These are phyloP conservation scores for Streptanthus diversifolius DNA, from an alignment of 345 rosid species.

Conservation along the genomic window DNA sequence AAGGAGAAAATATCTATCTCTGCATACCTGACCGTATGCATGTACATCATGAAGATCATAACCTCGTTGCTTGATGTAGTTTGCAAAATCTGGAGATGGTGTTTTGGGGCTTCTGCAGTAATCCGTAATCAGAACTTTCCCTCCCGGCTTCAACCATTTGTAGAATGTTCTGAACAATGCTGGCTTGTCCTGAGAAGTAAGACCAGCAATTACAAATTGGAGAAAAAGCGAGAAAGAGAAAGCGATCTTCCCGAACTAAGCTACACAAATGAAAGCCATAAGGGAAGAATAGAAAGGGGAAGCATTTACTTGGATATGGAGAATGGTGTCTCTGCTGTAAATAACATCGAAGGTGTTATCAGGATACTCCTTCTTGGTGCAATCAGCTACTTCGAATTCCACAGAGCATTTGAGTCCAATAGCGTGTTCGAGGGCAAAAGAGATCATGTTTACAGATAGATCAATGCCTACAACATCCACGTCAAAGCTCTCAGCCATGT, in stretches of 20 bases:
- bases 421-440: slow-evolving; percentile 92
- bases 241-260: neutral
- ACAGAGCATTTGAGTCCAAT: slow-evolving; percentile 81
- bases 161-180: slow-evolving; percentile 75
- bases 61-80: slow-evolving; percentile 81
- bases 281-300: neutral
- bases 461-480: slow-evolving; percentile 93
- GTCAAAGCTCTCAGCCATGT: slow-evolving; percentile 89
- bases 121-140: slow-evolving; percentile 86
- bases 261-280: slow-evolving; percentile 3
- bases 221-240: neutral
- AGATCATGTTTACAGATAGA: slow-evolving; percentile 88
- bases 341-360: slow-evolving; percentile 83
- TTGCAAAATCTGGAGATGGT: slow-evolving; percentile 62
- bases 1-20: neutral
- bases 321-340: slow-evolving; percentile 95
- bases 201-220: neutral
- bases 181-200: slow-evolving; percentile 75
- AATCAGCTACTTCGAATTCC: slow-evolving; percentile 96
- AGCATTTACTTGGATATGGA: slow-evolving; percentile 74
- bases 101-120: slow-evolving; percentile 74
- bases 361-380: slow-evolving; percentile 82
- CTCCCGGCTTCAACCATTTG: slow-evolving; percentile 97
- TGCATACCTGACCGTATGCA: slow-evolving; percentile 74
- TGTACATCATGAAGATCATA: slow-evolving; percentile 86